Percentiles rank a stretch among this genome's conserved stretches.
Conservation (phyloP, 2,329 filamentous ascomycete species). For the Aplosporella prunicola region DNA sequence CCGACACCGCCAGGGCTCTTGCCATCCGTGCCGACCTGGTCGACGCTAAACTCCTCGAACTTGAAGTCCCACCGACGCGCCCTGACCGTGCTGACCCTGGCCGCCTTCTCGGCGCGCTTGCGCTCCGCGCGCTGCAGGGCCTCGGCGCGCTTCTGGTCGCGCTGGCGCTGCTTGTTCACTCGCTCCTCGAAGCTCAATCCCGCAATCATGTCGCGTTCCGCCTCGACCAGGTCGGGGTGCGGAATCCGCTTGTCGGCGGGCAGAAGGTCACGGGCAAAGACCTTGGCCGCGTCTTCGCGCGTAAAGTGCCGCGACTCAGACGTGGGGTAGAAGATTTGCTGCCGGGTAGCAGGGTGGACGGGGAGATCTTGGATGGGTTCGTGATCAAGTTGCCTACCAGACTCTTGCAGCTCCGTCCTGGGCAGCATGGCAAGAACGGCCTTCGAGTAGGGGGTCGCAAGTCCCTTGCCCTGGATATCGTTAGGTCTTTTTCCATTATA, state of each 20-base stretch:
- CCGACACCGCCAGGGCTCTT: constrained; percentile 45
- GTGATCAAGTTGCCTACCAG: constrained; percentile 35
- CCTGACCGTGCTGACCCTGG: constrained; percentile 34
- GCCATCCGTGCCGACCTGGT: constrained; percentile 47
- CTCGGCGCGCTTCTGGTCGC: constrained; percentile 28
- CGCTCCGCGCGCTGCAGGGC: constrained; percentile 31
- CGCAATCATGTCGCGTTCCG: constrained; percentile 28
- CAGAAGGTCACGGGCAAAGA: constrained; percentile 49
- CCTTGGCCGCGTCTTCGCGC: constrained; percentile 54
- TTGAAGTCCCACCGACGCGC: constrained; percentile 50
- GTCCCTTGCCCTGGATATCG: constrained; percentile 56
- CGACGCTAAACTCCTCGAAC: constrained; percentile 48
- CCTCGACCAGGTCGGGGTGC: constrained; percentile 48
- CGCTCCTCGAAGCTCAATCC: constrained; percentile 28
- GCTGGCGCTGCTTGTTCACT: constrained; percentile 17
- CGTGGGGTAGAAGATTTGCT: constrained; percentile 53
- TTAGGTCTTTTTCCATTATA: background rate
- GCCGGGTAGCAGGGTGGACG: constrained; percentile 44
- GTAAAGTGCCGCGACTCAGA: constrained; percentile 56
- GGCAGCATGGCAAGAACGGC: constrained; percentile 77
- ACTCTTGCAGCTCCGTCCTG: constrained; percentile 25
- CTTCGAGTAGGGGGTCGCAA: constrained; percentile 67
- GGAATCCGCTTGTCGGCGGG: constrained; percentile 56
- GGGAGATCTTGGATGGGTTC: constrained; percentile 57
- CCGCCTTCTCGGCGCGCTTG: constrained; percentile 32